Evolutionary conservation across 257 asterid species (phyloP).

Genomic region (Primulina huaijiensis): DNA sequence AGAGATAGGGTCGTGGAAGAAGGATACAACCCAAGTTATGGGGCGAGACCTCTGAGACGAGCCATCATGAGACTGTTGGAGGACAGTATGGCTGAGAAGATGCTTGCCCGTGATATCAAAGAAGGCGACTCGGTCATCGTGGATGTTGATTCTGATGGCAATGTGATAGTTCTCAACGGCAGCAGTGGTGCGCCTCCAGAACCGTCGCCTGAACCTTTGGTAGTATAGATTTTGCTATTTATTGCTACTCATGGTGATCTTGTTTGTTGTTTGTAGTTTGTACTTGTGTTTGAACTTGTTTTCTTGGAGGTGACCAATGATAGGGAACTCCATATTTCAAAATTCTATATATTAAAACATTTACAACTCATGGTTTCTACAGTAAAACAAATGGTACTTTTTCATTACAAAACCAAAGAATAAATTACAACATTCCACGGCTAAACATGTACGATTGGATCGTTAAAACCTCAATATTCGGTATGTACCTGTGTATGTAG

Average conservation of each 20-base stretch:
- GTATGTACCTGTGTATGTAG: not conserved
- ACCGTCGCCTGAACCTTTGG: not conserved
- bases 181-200: slow-evolving; percentile 54
- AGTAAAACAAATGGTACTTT: not conserved
- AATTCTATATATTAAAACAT: not conserved
- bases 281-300: not conserved
- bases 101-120: slow-evolving; percentile 60
- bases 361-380: not conserved
- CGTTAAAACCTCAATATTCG: not conserved
- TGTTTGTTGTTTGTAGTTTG: not conserved
- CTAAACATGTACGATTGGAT: too few relatives aligned
- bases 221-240: not conserved
- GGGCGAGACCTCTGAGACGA: slow-evolving; percentile 80
- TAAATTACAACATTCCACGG: not conserved
- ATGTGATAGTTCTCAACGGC: slow-evolving; percentile 60
- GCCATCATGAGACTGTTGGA: slow-evolving; percentile 80
- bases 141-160: slow-evolving; percentile 64
- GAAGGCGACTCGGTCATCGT: slow-evolving; percentile 66
- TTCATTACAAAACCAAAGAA: not conserved
- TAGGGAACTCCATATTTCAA: not conserved
- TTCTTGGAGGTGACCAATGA: not conserved
- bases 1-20: slow-evolving; percentile 66
- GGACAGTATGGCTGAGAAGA: slow-evolving; percentile 82
- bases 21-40: slow-evolving; percentile 67
- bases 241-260: not conserved